A percentile compares a stretch with the other conserved stretches of the same genome.
phyloP scores from a whole-genome alignment of 768 basidiomycete genomes.

The Infundibulicybe gibba region DNA sequence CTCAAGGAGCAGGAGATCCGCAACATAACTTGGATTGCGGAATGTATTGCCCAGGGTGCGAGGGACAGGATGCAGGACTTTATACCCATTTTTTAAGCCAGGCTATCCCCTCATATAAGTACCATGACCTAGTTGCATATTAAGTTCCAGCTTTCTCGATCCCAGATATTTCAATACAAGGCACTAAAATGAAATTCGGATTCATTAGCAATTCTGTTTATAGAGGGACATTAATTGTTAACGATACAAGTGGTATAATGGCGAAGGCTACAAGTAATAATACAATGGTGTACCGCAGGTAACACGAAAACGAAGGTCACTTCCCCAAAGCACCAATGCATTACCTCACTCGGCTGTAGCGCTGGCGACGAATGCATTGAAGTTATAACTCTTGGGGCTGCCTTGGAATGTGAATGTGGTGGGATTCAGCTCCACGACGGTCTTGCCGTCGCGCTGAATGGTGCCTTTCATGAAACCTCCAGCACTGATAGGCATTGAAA shows the following conservation, averaged over 20 bases:
- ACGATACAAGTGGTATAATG: too few species aligned
- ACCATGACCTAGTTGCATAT: too few species aligned
- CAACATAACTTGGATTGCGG: conserved; percentile 91
- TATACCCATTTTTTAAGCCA: conserved; percentile 79
- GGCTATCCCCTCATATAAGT: too few species aligned
- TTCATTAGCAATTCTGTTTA: too few species aligned
- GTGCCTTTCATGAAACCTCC: conserved; percentile 48
- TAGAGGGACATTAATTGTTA: too few species aligned
- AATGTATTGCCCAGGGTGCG: conserved; percentile 97
- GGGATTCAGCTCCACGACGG: conserved; percentile 45
- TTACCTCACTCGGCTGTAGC: conserved; percentile 9
- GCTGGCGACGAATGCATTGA: conserved; percentile 61
- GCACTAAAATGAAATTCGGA: too few species aligned
- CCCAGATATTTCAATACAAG: too few species aligned
- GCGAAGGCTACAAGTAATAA: too few species aligned
- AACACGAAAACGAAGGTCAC: too few species aligned
- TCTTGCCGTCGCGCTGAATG: conserved; percentile 44
- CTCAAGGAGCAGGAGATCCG: conserved; percentile 90
- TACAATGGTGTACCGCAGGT: too few species aligned
- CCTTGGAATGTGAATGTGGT: conserved; percentile 50
- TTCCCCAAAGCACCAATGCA: too few species aligned
- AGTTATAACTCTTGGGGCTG: conserved; percentile 61
- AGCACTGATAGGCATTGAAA: conserved; percentile 51
- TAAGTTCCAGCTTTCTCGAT: too few species aligned
- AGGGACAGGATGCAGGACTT: conserved; percentile 94